Percentiles rank a stretch among this genome's conserved stretches.
Evolutionary conservation across 2,329 filamentous ascomycete species (phyloP).

Genomic region (Fusarium redolens): DNA sequence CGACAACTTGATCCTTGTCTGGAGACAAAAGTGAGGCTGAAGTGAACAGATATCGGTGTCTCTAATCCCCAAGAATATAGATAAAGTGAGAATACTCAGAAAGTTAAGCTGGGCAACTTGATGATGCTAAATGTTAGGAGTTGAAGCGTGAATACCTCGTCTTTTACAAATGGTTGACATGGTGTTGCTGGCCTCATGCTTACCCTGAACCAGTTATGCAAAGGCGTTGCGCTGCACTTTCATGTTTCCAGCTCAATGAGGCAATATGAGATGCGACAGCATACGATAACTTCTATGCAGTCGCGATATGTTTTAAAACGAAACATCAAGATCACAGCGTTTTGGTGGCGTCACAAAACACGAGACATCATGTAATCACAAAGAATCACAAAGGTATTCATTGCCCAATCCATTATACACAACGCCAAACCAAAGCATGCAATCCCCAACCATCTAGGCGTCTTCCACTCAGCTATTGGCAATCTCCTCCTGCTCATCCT

Average conservation of each 20-base stretch:
- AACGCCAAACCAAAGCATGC: conserved; percentile 42
- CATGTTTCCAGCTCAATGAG: background rate
- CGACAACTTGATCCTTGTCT: background rate
- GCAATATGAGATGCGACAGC: background rate
- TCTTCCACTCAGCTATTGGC: conserved; percentile 39
- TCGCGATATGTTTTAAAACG: background rate
- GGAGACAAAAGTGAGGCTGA: background rate
- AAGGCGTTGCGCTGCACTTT: background rate
- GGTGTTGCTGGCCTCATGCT: background rate
- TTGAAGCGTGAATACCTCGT: background rate
- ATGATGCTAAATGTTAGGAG: background rate
- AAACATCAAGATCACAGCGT: background rate
- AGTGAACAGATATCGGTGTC: background rate
- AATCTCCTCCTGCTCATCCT: conserved; percentile 61
- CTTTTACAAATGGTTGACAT: background rate
- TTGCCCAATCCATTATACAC: conserved; percentile 39
- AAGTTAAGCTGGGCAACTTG: too few species aligned
- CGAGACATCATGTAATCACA: background rate
- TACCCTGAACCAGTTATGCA: background rate
- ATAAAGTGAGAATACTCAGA: background rate
- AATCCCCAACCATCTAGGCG: conserved; percentile 15
- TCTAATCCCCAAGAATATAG: background rate
- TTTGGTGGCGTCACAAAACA: background rate
- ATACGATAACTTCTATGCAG: background rate
- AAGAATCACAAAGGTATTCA: conserved; percentile 40